These are phyloP conservation scores for Melastoma malabathricum DNA, from an alignment of 345 rosid species.

Conservation along the genomic window DNA sequence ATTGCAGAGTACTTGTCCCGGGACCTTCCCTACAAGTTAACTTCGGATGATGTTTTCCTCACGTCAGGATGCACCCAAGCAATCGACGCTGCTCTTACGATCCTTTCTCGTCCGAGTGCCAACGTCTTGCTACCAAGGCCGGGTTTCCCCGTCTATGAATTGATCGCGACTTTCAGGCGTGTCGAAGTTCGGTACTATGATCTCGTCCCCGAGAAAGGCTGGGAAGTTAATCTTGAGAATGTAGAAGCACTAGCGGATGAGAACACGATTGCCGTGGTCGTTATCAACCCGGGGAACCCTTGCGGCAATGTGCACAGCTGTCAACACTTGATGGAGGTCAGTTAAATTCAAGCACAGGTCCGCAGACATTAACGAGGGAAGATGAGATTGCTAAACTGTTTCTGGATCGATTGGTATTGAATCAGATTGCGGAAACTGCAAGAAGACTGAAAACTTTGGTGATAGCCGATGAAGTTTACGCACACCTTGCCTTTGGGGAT, in stretches of 20 bases:
- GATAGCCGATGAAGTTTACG: slow-evolving; percentile 53
- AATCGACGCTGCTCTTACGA: slow-evolving; percentile 11
- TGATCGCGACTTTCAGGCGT: slow-evolving; percentile 1
- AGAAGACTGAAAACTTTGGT: slow-evolving; percentile 33
- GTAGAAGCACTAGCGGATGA: slow-evolving; percentile 17
- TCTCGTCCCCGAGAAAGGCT: slow-evolving; percentile 22
- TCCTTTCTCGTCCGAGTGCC: slow-evolving; percentile 16
- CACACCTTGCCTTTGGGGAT: slow-evolving; percentile 31
- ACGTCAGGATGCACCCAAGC: slow-evolving; percentile 20
- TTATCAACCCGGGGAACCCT: slow-evolving; percentile 41
- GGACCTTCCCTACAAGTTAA: slow-evolving; percentile 15
- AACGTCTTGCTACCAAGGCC: slow-evolving; percentile 24
- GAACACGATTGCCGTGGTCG: slow-evolving; percentile 16
- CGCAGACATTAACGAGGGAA: neutral
- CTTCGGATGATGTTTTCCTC: slow-evolving; percentile 18
- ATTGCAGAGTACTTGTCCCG: slow-evolving; percentile 16
- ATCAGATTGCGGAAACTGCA: slow-evolving; percentile 44
- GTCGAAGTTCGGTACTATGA: slow-evolving; percentile 18
- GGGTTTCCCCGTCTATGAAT: slow-evolving; percentile 20
- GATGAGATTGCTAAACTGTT: neutral
- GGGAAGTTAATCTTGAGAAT: slow-evolving; percentile 23
- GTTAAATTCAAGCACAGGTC: neutral
- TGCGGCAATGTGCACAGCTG: slow-evolving; percentile 34
- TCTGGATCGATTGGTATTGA: neutral
- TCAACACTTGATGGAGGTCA: slow-evolving; percentile 31